Evolutionary conservation across 305 asterid genomes (phyloP), one percentile per base, ranked within the genome.

Genomic region (Fraxinus xanthoxyloides): DNA sequence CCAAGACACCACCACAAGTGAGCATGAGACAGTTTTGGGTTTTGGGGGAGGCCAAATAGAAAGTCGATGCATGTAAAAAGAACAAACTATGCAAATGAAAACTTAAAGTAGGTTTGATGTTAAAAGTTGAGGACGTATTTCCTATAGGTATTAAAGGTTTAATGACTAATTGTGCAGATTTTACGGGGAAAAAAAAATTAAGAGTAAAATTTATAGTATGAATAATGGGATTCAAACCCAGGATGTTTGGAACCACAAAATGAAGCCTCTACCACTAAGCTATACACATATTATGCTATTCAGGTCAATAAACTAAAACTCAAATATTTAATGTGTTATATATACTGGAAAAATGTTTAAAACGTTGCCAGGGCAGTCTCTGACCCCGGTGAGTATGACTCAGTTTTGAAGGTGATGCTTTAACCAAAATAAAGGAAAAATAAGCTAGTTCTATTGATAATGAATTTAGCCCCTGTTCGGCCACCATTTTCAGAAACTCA

Each of bases 341-440:
- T 36, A 36, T 36, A 36, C 2, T 36, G 43, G 12, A 36, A 36
- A 36, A 36, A 36, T 36, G 7, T 36, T 36, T 36, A 36, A 36
- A 36, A 36, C 7, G 43, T 36, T 43, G 54, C n/a, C 54, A 12
- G 54, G 54, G 54, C 54, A 3, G 54, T 43, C 65, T 19, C 65
- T n/a, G 10, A 24, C 10, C 24, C 24, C 1, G 70, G 15, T 1
- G 77, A 56, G 46, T 23, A 75, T 28, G 26, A 56, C 48, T 23
- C 46, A 54, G 54, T 35, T 84, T 69, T 23, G 51, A 70, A 72
- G 17, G 61, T 78, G 7, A 82, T 65, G 24, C 43, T 10, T 31
- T 77, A 46, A 63, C 46, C 63, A 38, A 46, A 77, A 67, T 56
- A 73, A 79, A 63, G 56, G 77, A 23, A 78, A 75, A 77, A 40